Base-by-base conservation (phyloP, 73 alveolate species). In the Tetrahymena borealis region DNA sequence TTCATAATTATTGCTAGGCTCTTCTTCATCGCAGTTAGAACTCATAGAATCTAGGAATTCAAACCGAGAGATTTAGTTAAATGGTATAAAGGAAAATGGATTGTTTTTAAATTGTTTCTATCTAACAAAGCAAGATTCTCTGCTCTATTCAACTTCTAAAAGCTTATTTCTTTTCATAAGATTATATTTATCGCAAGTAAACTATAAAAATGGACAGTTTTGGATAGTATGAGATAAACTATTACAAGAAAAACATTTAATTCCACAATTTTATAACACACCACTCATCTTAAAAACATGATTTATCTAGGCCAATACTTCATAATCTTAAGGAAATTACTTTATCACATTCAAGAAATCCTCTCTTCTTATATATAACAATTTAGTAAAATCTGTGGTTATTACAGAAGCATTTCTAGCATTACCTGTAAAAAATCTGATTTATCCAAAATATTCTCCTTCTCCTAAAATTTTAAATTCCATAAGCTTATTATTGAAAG, bases 391-490 rank as follows among this genome's bases (percentile, higher is more conserved):
- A 13, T 93, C 95, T 36, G 78, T 94, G 10, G 96, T 92, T 78
- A 94, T 92, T 20, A 96, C 97, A 7, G 96, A 90, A 0, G 96
- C 97, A 42, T 94, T 90, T 91, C 98, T 39, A 20, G 93, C 33
- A 35, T 20, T 28, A 24, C 96, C 98, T 7, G 97, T 92, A 90
- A 96, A 96, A 94, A 96, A 94, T 37, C 95, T 93, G 18, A 91
- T 38, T 79, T 96, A 96, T 15, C 98, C 98, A 38, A 96, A 79
- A 24, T 60, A 91, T 9, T 94, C 90, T 39, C 96, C 98, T 15
- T 93, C 91, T 33, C 39, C 85, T 40, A 93, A 39, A 24, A 32
- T 31, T 1, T 77, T 39, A 13, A 39, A 90, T 6, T 60, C 85
- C 33, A 39, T 90, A n/a, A 90, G 39, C 10, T 91, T 85, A 20